Evolutionary conservation across 257 asterid species (phyloP).

Genomic region (Anisodus tanguticus): DNA sequence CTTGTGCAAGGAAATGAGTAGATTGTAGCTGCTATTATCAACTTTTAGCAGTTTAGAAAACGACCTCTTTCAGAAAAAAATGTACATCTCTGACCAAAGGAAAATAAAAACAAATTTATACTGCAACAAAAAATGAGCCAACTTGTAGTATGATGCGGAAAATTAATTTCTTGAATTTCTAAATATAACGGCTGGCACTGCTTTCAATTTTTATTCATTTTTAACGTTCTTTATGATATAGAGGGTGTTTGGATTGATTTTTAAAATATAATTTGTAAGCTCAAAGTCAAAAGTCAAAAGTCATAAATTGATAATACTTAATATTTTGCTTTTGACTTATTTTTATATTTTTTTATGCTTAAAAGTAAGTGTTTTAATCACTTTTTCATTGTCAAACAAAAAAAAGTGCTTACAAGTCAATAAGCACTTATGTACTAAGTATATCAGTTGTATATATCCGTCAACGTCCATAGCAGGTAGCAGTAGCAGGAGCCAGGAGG

Average conservation of each 20-base stretch:
- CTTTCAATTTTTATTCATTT: background rate
- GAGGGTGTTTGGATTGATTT: too few relatives aligned
- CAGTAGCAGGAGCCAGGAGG: background rate
- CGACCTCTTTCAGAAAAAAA: background rate
- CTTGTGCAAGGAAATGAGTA: background rate
- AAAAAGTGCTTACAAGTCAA: too few relatives aligned
- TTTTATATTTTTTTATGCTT: too few relatives aligned
- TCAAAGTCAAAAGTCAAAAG: too few relatives aligned
- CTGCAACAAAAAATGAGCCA: background rate
- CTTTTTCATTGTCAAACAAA: too few relatives aligned
- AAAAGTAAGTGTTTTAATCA: too few relatives aligned
- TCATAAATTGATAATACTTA: too few relatives aligned
- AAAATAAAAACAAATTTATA: background rate
- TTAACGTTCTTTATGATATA: background rate
- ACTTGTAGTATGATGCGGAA: background rate
- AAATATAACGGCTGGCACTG: background rate
- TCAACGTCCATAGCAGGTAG: conserved; percentile 17
- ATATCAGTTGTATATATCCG: background rate
- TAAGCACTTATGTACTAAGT: too few relatives aligned
- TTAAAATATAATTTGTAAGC: too few relatives aligned
- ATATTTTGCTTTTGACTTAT: too few relatives aligned
- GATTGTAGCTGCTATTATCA: background rate
- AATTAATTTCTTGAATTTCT: background rate
- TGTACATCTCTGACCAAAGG: background rate
- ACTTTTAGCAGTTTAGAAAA: conserved; percentile 16